A percentile compares a stretch with the other conserved stretches of the same genome.
Conservation (phyloP, 129 eudicot species). For the Gnaphalium uliginosum region DNA sequence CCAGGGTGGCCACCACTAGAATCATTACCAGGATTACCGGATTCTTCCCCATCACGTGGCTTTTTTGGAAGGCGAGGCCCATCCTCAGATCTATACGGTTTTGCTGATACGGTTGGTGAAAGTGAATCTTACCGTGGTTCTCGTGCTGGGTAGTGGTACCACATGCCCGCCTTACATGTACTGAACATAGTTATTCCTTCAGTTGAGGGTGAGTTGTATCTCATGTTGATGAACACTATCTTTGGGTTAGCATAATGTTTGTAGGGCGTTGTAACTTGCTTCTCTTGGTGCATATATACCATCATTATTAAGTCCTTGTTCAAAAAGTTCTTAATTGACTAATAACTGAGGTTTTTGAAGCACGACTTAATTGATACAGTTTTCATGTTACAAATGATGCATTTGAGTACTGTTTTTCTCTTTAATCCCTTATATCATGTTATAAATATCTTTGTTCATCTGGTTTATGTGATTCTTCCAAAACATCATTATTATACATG, state of each 20-base stretch:
- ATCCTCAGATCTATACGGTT: conserved; percentile 51
- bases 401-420: neutral
- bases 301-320: neutral
- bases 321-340: neutral
- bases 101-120: conserved; percentile 50
- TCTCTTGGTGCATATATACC: neutral
- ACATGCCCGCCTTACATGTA: conserved; percentile 34
- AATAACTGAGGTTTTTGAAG: neutral
- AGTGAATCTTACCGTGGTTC: conserved; percentile 29
- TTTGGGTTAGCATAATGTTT: neutral
- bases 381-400: conserved; percentile 7
- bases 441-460: too few relatives aligned
- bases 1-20: conserved; percentile 28
- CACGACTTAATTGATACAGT: neutral
- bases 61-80: conserved; percentile 27
- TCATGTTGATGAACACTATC: neutral
- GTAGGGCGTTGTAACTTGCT: neutral
- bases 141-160: conserved; percentile 17
- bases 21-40: conserved; percentile 40
- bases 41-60: conserved; percentile 21
- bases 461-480: too few relatives aligned
- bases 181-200: conserved; percentile 4
- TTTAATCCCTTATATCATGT: too few relatives aligned
- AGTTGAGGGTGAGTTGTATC: neutral
- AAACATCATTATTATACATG: too few relatives aligned